Base-by-base conservation (phyloP, 208 protist genomes). In the Leishmania mexicana region DNA sequence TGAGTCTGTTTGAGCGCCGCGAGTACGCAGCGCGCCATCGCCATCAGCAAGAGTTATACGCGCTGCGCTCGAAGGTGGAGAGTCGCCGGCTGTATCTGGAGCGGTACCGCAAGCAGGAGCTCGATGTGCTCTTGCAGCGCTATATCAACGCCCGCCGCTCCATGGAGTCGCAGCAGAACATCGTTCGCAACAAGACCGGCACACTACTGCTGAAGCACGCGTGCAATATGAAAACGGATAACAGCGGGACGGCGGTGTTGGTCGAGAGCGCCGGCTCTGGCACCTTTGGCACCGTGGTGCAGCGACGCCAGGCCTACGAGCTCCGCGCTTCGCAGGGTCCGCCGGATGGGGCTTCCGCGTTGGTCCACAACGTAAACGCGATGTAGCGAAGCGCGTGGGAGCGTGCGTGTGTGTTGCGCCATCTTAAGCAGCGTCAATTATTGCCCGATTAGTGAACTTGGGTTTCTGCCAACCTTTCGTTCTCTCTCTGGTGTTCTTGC, bases 91-190 rank as follows among this genome's bases (percentile, higher is more conserved):
- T 93, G 19, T 91, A 94, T 70, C 87, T 97, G 17, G 93, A 97
- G 84, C 86, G 91, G 70, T 77, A 85, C 67, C 91, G 96, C 21
- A 95, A 97, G 89, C 88, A 89, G 60, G 94, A 98, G 83, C 87
- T 98, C 24, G 93, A 98, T 70, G 89, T 95, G 71, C 86, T 98
- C 28, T 88, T 98, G 47, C 93, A 95, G 76, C 86, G 90, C 24
- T 98, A 97, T 88, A 89, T 98, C 65, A 98, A 97, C 87, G 86
- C 92, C 28, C 92, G 94, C 51, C 87, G 92, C 15, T 91, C 89
- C 70, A 90, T 98, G 76, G 93, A 97, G 83, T 89, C 81, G 28
- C 94, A 97, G 54, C 95, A 98, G 68, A 96, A 95, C 79, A 96
- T 98, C 82, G 91, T 97, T 68, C 93, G 94, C 40, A 91, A 85